These are phyloP conservation scores for Quillaja saponaria DNA, from an alignment of 306 rosid species.

Conservation along the genomic window DNA sequence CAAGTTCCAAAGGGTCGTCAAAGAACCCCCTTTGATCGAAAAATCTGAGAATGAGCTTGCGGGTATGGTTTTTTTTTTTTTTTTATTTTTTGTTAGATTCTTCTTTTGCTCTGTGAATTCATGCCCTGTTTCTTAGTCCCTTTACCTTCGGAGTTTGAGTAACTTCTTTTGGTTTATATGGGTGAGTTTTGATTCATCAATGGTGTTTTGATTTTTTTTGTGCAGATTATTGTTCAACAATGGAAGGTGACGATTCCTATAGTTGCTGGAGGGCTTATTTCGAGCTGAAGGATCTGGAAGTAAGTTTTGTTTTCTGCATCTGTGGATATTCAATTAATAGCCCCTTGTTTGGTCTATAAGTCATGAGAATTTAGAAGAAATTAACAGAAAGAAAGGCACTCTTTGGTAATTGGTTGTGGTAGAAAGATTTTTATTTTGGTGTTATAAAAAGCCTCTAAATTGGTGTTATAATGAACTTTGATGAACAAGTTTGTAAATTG, in stretches of 20 bases:
- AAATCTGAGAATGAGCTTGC: constrained; percentile 68
- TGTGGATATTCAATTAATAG: background rate
- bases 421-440: no score
- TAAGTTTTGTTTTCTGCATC: constrained; percentile 26
- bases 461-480: no score
- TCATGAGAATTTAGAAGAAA: no score
- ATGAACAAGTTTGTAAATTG: no score
- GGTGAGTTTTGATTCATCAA: background rate
- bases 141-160: no score
- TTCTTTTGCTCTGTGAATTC: background rate
- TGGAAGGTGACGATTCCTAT: constrained; percentile 86
- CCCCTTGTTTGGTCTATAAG: constrained; percentile 1
- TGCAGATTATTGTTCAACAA: constrained; percentile 75
- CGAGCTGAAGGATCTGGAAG: constrained; percentile 85
- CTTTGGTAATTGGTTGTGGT: no score
- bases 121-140: background rate
- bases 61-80: constrained; percentile 37
- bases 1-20: constrained; percentile 56
- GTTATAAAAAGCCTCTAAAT: no score
- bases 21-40: constrained; percentile 72
- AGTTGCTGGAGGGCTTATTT: constrained; percentile 93
- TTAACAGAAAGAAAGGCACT: no score
- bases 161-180: background rate
- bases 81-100: no score
- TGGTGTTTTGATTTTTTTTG: background rate